Evolutionary conservation across 1,139 yeast species (phyloP).

Genomic region (Kodamaea sp.): DNA sequence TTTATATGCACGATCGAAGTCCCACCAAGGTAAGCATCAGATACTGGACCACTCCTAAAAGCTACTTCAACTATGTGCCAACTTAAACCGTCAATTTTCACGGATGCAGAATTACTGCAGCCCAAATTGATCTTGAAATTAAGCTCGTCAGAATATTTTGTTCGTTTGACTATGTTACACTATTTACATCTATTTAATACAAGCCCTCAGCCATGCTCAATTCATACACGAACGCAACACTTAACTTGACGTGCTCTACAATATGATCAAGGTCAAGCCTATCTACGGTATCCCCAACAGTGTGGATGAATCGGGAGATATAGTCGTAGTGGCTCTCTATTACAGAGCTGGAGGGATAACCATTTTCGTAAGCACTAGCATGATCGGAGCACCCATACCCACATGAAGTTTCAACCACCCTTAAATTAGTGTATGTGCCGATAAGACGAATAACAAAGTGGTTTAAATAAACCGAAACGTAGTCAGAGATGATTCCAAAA

Average conservation of each 20-base stretch:
- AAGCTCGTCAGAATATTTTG: too few species aligned
- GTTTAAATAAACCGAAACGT: slow-evolving; percentile 60
- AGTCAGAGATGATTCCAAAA: slow-evolving; percentile 79
- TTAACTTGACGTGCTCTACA: slow-evolving; percentile 70
- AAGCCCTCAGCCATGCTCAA: slow-evolving; percentile 36
- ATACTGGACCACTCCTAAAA: too few species aligned
- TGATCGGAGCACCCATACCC: slow-evolving; percentile 96
- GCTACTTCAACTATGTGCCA: too few species aligned
- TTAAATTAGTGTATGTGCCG: slow-evolving; percentile 61
- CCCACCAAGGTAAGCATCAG: too few species aligned
- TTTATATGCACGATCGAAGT: too few species aligned
- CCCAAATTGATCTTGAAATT: too few species aligned
- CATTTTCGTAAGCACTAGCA: slow-evolving; percentile 79
- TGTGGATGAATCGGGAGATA: slow-evolving; percentile 71
- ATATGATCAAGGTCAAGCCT: slow-evolving; percentile 51
- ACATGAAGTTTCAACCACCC: slow-evolving; percentile 73
- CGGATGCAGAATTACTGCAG: too few species aligned
- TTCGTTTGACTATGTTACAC: too few species aligned
- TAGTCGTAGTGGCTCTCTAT: slow-evolving; percentile 71
- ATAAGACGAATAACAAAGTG: slow-evolving; percentile 64
- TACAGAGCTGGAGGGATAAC: slow-evolving; percentile 81
- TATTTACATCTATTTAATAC: too few species aligned
- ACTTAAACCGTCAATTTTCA: too few species aligned
- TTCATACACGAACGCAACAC: slow-evolving; percentile 70
- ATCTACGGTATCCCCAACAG: slow-evolving; percentile 78